Conservation (phyloP, 1,284 basidiomycete species). For the Tilletia horrida region DNA sequence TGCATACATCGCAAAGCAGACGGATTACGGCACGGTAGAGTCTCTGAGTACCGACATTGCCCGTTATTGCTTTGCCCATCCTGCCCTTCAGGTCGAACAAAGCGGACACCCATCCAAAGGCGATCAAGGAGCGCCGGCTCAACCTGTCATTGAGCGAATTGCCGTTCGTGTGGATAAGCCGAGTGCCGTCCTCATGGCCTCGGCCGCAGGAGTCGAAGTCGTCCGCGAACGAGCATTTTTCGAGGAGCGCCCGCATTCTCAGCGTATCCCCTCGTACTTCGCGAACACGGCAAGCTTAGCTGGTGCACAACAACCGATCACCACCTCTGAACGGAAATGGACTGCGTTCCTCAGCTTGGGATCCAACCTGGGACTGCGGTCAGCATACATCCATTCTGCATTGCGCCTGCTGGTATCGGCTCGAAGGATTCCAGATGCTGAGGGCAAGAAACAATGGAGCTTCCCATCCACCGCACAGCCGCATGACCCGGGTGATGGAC, state of each 20-base stretch:
- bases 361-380: slow-evolving; percentile 83
- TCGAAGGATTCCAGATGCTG: slow-evolving; percentile 28
- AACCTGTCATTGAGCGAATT: slow-evolving; percentile 31
- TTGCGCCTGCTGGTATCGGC: slow-evolving; percentile 57
- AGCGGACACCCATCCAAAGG: background rate
- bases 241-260: slow-evolving; percentile 28
- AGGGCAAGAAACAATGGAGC: background rate
- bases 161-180: slow-evolving; percentile 70
- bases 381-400: slow-evolving; percentile 78
- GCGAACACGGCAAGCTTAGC: background rate
- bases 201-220: slow-evolving; percentile 65
- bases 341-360: slow-evolving; percentile 60
- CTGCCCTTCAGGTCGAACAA: slow-evolving; percentile 20
- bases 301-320: background rate
- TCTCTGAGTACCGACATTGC: slow-evolving; percentile 68
- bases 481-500: background rate
- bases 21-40: slow-evolving; percentile 71
- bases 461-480: background rate
- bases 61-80: slow-evolving; percentile 57
- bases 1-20: slow-evolving; percentile 58
- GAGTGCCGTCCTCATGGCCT: slow-evolving; percentile 70
- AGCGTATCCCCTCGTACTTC: background rate
- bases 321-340: background rate
- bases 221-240: slow-evolving; percentile 59
- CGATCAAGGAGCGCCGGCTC: background rate